Percentiles rank a stretch among this genome's conserved stretches.
Conservation (phyloP, 129 eudicot genomes). For the Tagetes erecta region DNA sequence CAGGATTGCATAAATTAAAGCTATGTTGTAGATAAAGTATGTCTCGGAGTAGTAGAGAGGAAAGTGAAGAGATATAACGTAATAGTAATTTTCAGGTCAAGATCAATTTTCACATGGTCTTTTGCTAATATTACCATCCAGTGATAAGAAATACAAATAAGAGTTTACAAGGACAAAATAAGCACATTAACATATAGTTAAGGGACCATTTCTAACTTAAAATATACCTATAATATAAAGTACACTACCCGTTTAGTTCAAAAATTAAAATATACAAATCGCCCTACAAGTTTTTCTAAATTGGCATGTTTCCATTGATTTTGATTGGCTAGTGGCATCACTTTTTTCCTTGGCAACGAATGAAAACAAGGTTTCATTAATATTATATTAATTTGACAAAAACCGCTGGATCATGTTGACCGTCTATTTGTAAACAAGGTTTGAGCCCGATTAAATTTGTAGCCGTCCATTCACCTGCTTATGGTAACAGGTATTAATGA, state of each 20-base stretch:
- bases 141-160: not conserved
- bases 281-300: conserved; percentile 16
- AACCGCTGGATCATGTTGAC: conserved; percentile 27
- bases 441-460: not conserved
- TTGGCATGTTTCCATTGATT: conserved; percentile 26
- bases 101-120: too few relatives aligned
- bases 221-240: not conserved
- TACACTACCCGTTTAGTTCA: conserved; percentile 7
- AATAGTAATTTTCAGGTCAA: too few relatives aligned
- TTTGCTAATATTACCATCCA: too few relatives aligned
- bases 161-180: not conserved
- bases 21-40: too few relatives aligned
- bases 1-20: too few relatives aligned
- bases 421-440: not conserved
- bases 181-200: not conserved
- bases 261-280: conserved; percentile 3
- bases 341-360: conserved; percentile 1
- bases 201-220: not conserved
- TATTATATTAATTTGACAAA: not conserved
- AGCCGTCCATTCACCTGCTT: conserved; percentile 3
- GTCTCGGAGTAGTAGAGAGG: too few relatives aligned
- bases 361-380: not conserved
- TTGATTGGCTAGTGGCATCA: not conserved
- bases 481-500: not conserved
- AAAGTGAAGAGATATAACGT: too few relatives aligned